Percentiles rank a stretch among this genome's conserved stretches.
Conservation (phyloP, 169 alveolate genomes). For the Ichthyophthirius multifiliis region DNA sequence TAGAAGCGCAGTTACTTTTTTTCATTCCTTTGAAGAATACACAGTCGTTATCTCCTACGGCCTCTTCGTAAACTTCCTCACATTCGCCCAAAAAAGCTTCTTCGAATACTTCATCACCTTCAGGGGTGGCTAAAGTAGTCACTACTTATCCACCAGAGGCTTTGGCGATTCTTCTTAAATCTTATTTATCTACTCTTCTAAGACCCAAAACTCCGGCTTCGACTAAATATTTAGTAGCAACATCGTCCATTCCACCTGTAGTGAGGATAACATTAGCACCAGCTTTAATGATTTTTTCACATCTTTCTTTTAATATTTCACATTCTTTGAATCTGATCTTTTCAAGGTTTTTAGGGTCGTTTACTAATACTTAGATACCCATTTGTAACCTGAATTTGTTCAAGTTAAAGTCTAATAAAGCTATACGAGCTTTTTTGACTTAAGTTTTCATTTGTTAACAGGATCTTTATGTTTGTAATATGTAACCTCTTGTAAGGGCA, state of each 20-base stretch:
- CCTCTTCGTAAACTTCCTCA: conserved; percentile 90
- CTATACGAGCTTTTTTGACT: conserved; percentile 94
- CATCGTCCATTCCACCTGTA: conserved; percentile 98
- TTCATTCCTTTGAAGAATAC: conserved; percentile 94
- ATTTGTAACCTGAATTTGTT: conserved; percentile 94
- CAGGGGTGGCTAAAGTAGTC: conserved; percentile 90
- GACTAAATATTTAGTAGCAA: conserved; percentile 97
- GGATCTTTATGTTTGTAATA: conserved; percentile 92
- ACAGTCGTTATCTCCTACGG: conserved; percentile 98
- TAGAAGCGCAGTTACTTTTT: conserved; percentile 84
- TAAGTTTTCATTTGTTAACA: conserved; percentile 95
- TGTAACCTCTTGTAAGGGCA: conserved; percentile 90
- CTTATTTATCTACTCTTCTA: conserved; percentile 96
- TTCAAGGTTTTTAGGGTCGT: conserved; percentile 96
- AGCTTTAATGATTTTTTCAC: conserved; percentile 92
- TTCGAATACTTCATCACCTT: conserved; percentile 96
- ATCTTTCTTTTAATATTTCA: conserved; percentile 96
- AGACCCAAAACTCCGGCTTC: conserved; percentile 97
- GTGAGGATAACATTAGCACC: conserved; percentile 99
- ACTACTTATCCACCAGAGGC: conserved; percentile 92
- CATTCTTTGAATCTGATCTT: conserved; percentile 94
- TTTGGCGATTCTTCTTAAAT: conserved; percentile 94
- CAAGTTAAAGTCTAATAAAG: conserved; percentile 96
- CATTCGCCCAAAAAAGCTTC: conserved; percentile 90
- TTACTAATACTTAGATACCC: conserved; percentile 94